Percentiles rank a stretch among this genome's conserved stretches.
Conservation (phyloP, 2,329 filamentous ascomycete genomes). For the Pseudogymnoascus sp. region DNA sequence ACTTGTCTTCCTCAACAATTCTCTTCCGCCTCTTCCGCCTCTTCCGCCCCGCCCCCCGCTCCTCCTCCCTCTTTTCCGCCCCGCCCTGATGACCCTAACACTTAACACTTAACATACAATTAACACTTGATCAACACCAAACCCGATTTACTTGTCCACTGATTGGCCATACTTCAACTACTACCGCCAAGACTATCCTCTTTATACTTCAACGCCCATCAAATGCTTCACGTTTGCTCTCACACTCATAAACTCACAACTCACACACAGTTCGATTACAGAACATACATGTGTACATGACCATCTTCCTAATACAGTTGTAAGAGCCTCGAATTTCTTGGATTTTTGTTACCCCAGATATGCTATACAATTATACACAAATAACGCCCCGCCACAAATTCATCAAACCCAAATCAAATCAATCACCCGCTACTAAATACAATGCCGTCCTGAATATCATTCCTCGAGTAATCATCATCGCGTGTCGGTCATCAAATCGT, state of each 20-base stretch:
- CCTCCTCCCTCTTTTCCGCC: neutral
- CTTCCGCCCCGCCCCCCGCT: neutral
- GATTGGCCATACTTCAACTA: neutral
- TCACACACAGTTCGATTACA: too few species aligned
- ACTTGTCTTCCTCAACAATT: slow-evolving; percentile 6
- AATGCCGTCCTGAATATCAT: neutral
- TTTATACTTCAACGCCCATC: too few species aligned
- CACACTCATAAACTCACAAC: neutral
- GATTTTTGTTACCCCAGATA: neutral
- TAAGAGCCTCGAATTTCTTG: neutral
- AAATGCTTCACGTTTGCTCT: neutral
- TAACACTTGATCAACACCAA: neutral
- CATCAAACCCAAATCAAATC: neutral
- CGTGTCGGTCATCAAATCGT: slow-evolving; percentile 6
- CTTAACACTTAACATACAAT: too few species aligned
- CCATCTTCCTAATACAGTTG: too few species aligned
- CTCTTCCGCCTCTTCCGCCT: neutral
- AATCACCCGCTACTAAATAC: neutral
- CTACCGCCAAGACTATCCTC: neutral
- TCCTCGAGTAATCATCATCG: neutral
- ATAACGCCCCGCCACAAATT: neutral
- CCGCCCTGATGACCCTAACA: neutral
- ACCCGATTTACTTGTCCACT: neutral
- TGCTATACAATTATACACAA: slow-evolving; percentile 8
- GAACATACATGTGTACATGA: neutral